Percentiles rank a stretch among this genome's conserved stretches.
phyloP scores from a whole-genome alignment of 257 asterid species.

The Osmanthus fragrans region DNA sequence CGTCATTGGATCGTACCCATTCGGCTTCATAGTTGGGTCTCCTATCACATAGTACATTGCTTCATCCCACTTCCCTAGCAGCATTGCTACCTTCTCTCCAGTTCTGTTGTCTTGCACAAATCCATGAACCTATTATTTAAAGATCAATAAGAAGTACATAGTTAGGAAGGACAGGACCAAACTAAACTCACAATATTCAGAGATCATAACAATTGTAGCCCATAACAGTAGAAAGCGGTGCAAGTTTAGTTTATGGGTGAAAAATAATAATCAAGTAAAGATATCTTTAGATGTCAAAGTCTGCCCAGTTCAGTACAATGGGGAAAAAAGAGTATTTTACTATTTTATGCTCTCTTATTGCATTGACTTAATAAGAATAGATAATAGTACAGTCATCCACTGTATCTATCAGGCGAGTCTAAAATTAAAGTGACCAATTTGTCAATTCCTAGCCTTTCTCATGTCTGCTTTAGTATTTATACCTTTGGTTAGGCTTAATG shows the following conservation, averaged over 20 bases:
- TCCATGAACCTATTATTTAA: slow-evolving; percentile 74
- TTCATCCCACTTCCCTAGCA: slow-evolving; percentile 97
- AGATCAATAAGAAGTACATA: slow-evolving; percentile 10
- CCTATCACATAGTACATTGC: slow-evolving; percentile 96
- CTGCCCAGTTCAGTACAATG: background rate
- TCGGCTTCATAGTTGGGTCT: slow-evolving; percentile 88
- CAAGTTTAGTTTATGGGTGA: background rate
- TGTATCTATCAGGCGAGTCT: background rate
- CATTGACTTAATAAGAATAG: background rate
- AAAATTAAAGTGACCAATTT: background rate
- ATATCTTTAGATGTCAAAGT: background rate
- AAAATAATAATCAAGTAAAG: background rate
- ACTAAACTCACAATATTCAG: background rate
- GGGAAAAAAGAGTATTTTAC: slow-evolving; percentile 6
- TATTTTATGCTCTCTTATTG: slow-evolving; percentile 9
- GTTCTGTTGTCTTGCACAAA: slow-evolving; percentile 95
- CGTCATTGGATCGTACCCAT: slow-evolving; percentile 97
- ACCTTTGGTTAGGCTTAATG: background rate
- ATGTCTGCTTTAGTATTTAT: background rate
- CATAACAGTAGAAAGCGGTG: background rate
- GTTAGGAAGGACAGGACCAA: slow-evolving; percentile 2
- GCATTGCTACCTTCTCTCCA: slow-evolving; percentile 92
- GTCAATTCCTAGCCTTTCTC: background rate
- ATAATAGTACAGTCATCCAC: background rate
- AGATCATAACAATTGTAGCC: background rate